Percentiles rank a stretch among this genome's conserved stretches.
Evolutionary conservation across 352 stramenopile genomes (phyloP).

Genomic region (Peronospora destructor): DNA sequence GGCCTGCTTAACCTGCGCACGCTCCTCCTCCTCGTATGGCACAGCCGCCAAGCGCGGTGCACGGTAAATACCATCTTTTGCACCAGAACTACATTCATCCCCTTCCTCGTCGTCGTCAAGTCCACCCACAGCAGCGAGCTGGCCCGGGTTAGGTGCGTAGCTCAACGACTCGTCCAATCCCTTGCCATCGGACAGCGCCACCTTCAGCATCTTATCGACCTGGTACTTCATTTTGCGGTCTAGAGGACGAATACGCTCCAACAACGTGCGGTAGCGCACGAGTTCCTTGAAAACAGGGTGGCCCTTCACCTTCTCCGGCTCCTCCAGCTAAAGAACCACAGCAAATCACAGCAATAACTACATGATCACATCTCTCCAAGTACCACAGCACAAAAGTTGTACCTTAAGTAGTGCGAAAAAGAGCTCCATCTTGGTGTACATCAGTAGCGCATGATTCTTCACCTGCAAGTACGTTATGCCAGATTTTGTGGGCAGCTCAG

Average conservation of each 20-base stretch:
- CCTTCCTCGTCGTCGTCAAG: constrained; percentile 45
- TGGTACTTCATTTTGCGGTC: constrained; percentile 87
- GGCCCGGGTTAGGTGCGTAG: constrained; percentile 75
- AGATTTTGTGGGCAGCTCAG: constrained; percentile 45
- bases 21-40: constrained; percentile 82
- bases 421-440: constrained; percentile 84
- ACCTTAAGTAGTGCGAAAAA: constrained; percentile 81
- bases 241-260: constrained; percentile 77
- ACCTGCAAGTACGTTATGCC: constrained; percentile 81
- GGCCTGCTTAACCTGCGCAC: constrained; percentile 66
- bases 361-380: background rate
- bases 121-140: constrained; percentile 53
- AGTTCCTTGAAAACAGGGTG: constrained; percentile 83
- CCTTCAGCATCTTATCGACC: constrained; percentile 87
- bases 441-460: constrained; percentile 83
- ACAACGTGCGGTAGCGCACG: constrained; percentile 75
- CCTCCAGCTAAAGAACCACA: constrained; percentile 39
- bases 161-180: constrained; percentile 70
- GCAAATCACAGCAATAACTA: background rate
- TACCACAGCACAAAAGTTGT: constrained; percentile 3
- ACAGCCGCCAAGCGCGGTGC: constrained; percentile 70
- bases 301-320: constrained; percentile 59
- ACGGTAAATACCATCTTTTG: constrained; percentile 70
- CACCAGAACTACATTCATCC: constrained; percentile 15
- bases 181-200: constrained; percentile 66